Base-by-base conservation (phyloP, 306 rosid species). In the Cicer yamashitae region DNA sequence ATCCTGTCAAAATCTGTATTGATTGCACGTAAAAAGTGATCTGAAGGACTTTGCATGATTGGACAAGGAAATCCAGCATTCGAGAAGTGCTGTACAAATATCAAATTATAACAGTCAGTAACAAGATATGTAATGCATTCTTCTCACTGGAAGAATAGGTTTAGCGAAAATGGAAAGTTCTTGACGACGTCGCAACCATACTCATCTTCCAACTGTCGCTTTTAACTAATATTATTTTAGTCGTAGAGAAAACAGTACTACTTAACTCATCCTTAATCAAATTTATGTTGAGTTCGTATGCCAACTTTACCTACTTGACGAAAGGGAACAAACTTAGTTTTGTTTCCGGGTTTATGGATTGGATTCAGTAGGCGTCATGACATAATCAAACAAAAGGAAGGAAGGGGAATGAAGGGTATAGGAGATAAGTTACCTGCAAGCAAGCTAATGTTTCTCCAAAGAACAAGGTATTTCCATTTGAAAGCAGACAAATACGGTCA, bases 61-160 rank as follows among this genome's bases (percentile, higher is more conserved):
- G 99, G 99, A 77, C 99, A 96, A 45, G 99, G 99, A 78, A 96
- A 96, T 89, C 99, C 99, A 75, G 99, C 99, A 79, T 96, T 96
- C 73, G 99, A 87, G 81, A 96, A 96, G 92, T 96, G 99, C 99
- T 96, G 80, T 82, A 89, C 79, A 67, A 84, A 74, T 77, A 86
- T 77, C 82, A 70, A 77, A 67, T 43, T 12, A 73, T 1, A 61
- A 45, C 56, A 76, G 71, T 87, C 72, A 85, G 79, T 75, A 69
- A 17, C 38, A 67, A 43, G 54, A 50, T 44, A 78, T 47, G 45
- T 46, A 60, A 57, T 77, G 18, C 68, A 78, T 71, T 81, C 37
- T 30, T 30, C 37, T 30, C 47, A 76, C 70, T 56, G 67, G 64
- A n/a, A 48, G 34, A 79, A 54, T 75, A 66, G 8, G 51, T 47